A percentile compares a stretch with the other conserved stretches of the same genome.
Conservation (phyloP, 108 stramenopile genomes). For the Nitzschia sp. region DNA sequence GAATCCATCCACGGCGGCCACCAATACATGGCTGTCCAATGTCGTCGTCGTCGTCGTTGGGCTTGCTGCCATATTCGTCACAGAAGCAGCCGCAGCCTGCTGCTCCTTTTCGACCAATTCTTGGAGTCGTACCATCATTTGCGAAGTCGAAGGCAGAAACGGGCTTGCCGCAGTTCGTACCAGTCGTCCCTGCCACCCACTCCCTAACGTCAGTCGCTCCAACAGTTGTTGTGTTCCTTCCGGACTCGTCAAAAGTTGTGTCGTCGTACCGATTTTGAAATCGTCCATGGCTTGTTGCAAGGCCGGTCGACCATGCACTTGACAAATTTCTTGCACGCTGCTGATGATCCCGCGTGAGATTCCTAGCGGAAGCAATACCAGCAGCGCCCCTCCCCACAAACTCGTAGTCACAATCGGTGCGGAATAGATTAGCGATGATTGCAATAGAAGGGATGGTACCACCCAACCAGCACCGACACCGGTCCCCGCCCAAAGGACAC, state of each 20-base stretch:
- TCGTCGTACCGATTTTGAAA: neutral
- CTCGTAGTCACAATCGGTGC: conserved; percentile 3
- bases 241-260: neutral
- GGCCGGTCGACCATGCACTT: neutral
- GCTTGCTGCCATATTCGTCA: too few species aligned
- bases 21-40: conserved; percentile 15
- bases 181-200: conserved; percentile 15
- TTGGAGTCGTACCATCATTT: conserved; percentile 19
- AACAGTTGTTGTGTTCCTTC: neutral
- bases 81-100: neutral
- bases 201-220: conserved; percentile 9
- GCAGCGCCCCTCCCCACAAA: neutral
- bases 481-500: conserved; percentile 3
- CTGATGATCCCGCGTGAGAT: conserved; percentile 3
- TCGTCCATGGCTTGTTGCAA: neutral
- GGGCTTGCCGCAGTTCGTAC: conserved; percentile 16
- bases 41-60: neutral
- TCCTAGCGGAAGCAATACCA: conserved; percentile 5
- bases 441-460: neutral
- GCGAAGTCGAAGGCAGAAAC: conserved; percentile 12
- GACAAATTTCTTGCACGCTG: conserved; percentile 6
- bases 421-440: neutral
- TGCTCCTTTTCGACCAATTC: conserved; percentile 1
- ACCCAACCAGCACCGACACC: neutral
- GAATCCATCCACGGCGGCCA: conserved; percentile 1